A percentile compares a stretch with the other conserved stretches of the same genome.
phyloP scores from a whole-genome alignment of 768 basidiomycete genomes.

The Sarcomyxa edulis region DNA sequence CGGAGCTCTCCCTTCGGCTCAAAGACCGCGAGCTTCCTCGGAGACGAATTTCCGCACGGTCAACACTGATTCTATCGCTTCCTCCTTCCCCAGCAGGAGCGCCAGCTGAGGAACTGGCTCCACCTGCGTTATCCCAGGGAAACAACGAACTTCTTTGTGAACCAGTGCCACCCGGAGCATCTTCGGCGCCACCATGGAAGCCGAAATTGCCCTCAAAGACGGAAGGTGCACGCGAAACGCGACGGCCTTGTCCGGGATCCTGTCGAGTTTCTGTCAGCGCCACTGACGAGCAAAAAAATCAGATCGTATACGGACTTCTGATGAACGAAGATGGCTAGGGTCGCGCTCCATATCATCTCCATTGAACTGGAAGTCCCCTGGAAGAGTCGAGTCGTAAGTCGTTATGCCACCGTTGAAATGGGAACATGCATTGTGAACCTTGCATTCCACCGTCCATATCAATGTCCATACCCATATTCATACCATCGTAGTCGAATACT shows the following conservation, averaged over 20 bases:
- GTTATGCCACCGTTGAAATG: not conserved
- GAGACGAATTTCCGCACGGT: slow-evolving; percentile 46
- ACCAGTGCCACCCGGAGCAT: slow-evolving; percentile 32
- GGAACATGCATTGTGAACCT: slow-evolving; percentile 6
- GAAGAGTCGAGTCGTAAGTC: too few species aligned
- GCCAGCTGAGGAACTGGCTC: slow-evolving; percentile 53
- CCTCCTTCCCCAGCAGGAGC: slow-evolving; percentile 28
- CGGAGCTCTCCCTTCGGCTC: slow-evolving; percentile 55
- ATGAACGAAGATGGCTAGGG: slow-evolving; percentile 33
- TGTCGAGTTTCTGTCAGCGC: slow-evolving; percentile 18
- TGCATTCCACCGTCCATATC: slow-evolving; percentile 10
- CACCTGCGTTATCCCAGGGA: slow-evolving; percentile 82
- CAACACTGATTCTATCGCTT: slow-evolving; percentile 44
- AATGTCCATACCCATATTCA: slow-evolving; percentile 12
- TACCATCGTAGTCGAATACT: slow-evolving; percentile 11
- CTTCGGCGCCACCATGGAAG: slow-evolving; percentile 32
- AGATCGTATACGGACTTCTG: slow-evolving; percentile 54
- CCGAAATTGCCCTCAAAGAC: slow-evolving; percentile 44
- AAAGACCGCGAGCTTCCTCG: slow-evolving; percentile 43
- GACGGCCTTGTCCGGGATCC: slow-evolving; percentile 86
- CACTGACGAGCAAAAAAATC: too few species aligned
- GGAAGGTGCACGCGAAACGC: slow-evolving; percentile 53
- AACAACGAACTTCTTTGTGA: slow-evolving; percentile 71
- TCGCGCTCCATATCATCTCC: slow-evolving; percentile 5
- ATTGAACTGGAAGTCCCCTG: slow-evolving; percentile 1